A percentile compares a stretch with the other conserved stretches of the same genome.
Evolutionary conservation across 495 filamentous ascomycete species (phyloP).

Genomic region (Cercophora samala): DNA sequence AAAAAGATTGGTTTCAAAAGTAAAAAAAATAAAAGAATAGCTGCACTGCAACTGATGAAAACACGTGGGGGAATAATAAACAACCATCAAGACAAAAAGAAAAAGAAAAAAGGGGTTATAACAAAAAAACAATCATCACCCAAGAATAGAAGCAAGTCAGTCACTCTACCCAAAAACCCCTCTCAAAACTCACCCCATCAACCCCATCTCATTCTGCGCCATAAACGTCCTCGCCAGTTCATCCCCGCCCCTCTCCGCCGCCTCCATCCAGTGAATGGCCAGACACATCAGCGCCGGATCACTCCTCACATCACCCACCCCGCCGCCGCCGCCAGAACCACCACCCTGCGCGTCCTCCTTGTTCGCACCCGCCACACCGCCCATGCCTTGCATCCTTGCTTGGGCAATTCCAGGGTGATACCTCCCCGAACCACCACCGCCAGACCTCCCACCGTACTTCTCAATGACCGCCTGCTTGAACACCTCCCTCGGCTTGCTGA

Average conservation of each 20-base stretch:
- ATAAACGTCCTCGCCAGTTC: conserved; percentile 81
- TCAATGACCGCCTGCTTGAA: conserved; percentile 90
- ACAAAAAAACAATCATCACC: conserved; percentile 1
- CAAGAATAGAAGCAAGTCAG: conserved; percentile 6
- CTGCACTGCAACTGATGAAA: conserved; percentile 18
- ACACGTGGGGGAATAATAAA: background rate
- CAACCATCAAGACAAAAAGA: no score
- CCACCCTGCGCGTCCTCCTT: conserved; percentile 18
- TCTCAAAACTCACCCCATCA: conserved; percentile 24
- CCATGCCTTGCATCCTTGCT: conserved; percentile 21
- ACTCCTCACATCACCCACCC: conserved; percentile 53
- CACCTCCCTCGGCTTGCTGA: conserved; percentile 81
- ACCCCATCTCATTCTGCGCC: conserved; percentile 55
- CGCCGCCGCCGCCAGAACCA: conserved; percentile 26
- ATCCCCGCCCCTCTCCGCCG: conserved; percentile 82
- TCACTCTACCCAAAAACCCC: background rate
- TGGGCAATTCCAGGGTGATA: conserved; percentile 27
- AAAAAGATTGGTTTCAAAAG: no score
- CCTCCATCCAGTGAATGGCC: conserved; percentile 97
- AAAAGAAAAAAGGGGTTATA: conserved; percentile 6
- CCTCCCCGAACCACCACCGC: conserved; percentile 25
- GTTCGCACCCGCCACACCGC: conserved; percentile 2
- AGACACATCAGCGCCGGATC: conserved; percentile 94
- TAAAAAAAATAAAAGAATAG: background rate
- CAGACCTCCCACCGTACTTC: conserved; percentile 49